Conservation (phyloP, 129 eudicot species). For the Artemisia annua region DNA sequence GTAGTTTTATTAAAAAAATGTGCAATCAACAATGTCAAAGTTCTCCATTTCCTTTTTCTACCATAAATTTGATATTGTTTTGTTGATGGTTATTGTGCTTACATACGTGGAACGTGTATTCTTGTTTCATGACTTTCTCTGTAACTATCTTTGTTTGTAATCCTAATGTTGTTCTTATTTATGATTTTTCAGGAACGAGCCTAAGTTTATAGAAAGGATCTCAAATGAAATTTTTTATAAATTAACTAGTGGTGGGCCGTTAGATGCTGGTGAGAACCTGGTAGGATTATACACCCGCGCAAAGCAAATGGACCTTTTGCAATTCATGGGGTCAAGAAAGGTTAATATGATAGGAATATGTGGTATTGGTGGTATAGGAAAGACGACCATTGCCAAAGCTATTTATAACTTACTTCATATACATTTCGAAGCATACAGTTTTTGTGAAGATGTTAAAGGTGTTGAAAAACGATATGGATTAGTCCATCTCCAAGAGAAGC, state of each 20-base stretch:
- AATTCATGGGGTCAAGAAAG: conserved; percentile 9
- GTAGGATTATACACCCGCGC: conserved; percentile 34
- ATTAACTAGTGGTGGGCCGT: conserved; percentile 26
- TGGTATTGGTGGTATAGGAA: conserved; percentile 45
- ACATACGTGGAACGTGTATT: neutral
- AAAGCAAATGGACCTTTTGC: conserved; percentile 30
- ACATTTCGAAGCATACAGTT: conserved; percentile 34
- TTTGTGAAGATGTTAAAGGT: conserved; percentile 33
- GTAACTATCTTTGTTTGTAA: neutral
- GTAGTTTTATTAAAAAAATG: neutral
- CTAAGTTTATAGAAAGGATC: conserved; percentile 33
- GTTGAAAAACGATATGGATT: conserved; percentile 30
- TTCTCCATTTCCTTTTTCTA: neutral
- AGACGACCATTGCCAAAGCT: conserved; percentile 41
- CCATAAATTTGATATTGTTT: neutral
- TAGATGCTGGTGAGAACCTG: conserved; percentile 32
- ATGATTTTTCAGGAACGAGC: conserved; percentile 30
- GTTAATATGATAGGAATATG: conserved; percentile 41
- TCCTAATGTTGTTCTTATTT: conserved; percentile 14
- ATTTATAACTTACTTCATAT: conserved; percentile 23
- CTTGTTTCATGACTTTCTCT: neutral
- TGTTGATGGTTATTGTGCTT: neutral
- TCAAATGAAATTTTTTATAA: conserved; percentile 32
- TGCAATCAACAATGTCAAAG: neutral
- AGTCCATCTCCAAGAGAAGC: conserved; percentile 25